A percentile compares a stretch with the other conserved stretches of the same genome.
Conservation (phyloP, 106 monocot genomes). For the Dendrobium huoshanense region DNA sequence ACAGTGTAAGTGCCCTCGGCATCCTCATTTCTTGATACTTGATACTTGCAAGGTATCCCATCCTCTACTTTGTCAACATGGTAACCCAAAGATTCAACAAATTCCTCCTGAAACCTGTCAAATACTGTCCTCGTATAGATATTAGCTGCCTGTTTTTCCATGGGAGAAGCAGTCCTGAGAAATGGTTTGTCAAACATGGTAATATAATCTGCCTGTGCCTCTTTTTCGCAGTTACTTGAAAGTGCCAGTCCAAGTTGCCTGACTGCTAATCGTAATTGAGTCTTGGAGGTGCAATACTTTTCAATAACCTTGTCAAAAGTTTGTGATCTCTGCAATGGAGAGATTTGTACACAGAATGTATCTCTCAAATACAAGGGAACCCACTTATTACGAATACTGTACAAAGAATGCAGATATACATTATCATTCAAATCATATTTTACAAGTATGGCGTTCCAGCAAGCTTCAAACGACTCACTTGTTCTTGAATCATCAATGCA, state of each 20-base stretch:
- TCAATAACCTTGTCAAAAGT: conserved; percentile 41
- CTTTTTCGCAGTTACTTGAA: conserved; percentile 37
- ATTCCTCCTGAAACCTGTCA: conserved; percentile 58
- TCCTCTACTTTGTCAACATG: conserved; percentile 50
- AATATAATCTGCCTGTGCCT: conserved; percentile 47
- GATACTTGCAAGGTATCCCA: conserved; percentile 38
- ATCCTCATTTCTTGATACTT: conserved; percentile 37
- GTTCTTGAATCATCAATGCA: conserved; percentile 50
- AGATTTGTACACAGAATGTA: conserved; percentile 34
- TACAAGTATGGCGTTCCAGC: conserved; percentile 34
- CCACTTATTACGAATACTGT: conserved; percentile 54
- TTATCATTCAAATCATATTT: conserved; percentile 48
- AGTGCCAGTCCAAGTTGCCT: conserved; percentile 39
- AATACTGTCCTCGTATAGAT: conserved; percentile 61
- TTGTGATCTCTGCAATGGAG: conserved; percentile 21
- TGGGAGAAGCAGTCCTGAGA: conserved; percentile 58
- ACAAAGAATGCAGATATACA: conserved; percentile 40
- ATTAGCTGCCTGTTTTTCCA: conserved; percentile 63
- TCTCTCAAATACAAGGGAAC: conserved; percentile 45
- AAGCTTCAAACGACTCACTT: conserved; percentile 42
- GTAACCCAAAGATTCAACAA: conserved; percentile 57
- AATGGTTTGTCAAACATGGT: conserved; percentile 48
- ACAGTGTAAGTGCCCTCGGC: conserved; percentile 30
- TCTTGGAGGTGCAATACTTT: conserved; percentile 39
- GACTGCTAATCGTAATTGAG: conserved; percentile 32